phyloP scores from a whole-genome alignment of 352 stramenopile genomes.

The Phytophthora multivora region DNA sequence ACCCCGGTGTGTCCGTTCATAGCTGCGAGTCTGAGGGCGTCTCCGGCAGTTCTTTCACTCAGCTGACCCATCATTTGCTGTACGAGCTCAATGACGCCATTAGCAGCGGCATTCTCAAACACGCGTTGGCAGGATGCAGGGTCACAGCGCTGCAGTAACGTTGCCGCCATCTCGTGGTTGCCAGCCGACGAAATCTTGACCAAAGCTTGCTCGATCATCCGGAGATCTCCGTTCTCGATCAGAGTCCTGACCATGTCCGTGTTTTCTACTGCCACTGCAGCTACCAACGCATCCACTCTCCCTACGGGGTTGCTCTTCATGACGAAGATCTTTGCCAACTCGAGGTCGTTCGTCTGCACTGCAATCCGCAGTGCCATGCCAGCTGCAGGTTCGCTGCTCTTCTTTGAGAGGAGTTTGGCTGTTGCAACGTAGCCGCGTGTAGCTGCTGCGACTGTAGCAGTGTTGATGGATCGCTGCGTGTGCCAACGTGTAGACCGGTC shows the following conservation, averaged over 20 bases:
- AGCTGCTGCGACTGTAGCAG: slow-evolving; percentile 2
- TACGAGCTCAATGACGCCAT: slow-evolving; percentile 11
- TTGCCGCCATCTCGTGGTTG: slow-evolving; percentile 9
- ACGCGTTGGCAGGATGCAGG: slow-evolving; percentile 10
- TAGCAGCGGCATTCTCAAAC: slow-evolving; percentile 15
- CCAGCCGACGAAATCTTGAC: slow-evolving; percentile 19
- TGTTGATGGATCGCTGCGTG: slow-evolving; percentile 14
- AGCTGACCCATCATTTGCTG: slow-evolving; percentile 22
- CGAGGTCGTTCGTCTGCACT: slow-evolving; percentile 8
- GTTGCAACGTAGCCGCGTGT: slow-evolving; percentile 6
- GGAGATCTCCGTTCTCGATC: slow-evolving; percentile 3
- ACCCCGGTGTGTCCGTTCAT: slow-evolving; percentile 19
- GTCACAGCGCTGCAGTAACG: slow-evolving; percentile 12
- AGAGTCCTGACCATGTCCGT: slow-evolving; percentile 6
- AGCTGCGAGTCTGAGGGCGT: slow-evolving; percentile 6
- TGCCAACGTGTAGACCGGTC: slow-evolving; percentile 10
- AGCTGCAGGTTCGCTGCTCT: slow-evolving; percentile 14
- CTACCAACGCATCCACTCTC: slow-evolving; percentile 8
- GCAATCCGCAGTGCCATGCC: slow-evolving; percentile 4
- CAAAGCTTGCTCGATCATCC: slow-evolving; percentile 20
- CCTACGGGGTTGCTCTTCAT: slow-evolving; percentile 15
- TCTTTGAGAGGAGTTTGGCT: slow-evolving; percentile 2
- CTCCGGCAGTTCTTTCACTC: neutral
- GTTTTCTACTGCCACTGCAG: slow-evolving; percentile 4
- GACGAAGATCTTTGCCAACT: slow-evolving; percentile 16